Evolutionary conservation across 495 filamentous ascomycete species (phyloP), one percentile per base, ranked within the genome.

Genomic region (Parmelia sp.): DNA sequence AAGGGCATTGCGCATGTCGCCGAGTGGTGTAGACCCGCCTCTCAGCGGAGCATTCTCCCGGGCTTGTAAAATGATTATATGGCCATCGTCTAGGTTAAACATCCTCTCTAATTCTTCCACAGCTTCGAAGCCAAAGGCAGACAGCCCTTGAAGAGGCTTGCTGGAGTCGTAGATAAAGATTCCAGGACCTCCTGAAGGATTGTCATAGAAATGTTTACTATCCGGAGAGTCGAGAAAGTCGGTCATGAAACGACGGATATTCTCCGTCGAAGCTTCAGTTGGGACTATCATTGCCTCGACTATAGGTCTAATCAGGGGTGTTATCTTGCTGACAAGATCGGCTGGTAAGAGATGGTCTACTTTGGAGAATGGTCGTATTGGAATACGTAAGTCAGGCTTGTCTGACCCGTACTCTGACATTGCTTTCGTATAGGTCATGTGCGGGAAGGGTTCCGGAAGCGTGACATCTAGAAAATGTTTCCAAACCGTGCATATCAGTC

Each of bases 331-430:
- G 12, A 88, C 75, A 27, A 96, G 85, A 64, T 89, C 81, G n/a
- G 73, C 71, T 0, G 89, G 81, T 0, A 94, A 73, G 37, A 86
- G 67, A 64, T 85, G 73, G 37, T 87, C 84, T 33, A 94, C 77
- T 29, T 78, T 76, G 27, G 75, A 71, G 42, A 68, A 67, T 23
- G 96, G 89, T 80, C 88, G 73, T 68, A 76, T 76, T 21, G 80
- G 80, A 61, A 83, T 77, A 45, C 94, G 83, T 4, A 90, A 77
- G 72, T 98, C 95, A 3, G 94, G 94, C 72, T 98, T 98, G 74
- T 98, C 94, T 19, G 85, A 88, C 9, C 94, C 94, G 69, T 91
- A 95, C 17, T 73, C 76, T 6, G 77, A 74, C 91, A 98, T 97
- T 45, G 86, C 91, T 40, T 88, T 78, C 33, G 87, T 73, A 72